phyloP scores from a whole-genome alignment of 768 basidiomycete species.

The Suillus fuscotomentosus region DNA sequence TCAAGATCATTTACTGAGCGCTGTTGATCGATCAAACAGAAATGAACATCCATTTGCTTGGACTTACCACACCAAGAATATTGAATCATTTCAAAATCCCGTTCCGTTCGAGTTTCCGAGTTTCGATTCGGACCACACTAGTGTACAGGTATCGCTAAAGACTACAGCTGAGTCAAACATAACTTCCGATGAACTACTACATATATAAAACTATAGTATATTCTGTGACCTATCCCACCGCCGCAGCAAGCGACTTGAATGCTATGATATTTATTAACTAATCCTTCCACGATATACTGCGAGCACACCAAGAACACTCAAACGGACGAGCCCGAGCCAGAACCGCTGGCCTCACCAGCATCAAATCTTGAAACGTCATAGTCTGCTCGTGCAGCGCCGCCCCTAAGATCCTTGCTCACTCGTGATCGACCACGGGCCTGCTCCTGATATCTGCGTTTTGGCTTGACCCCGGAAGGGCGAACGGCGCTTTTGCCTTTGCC shows the following conservation, averaged over 20 bases:
- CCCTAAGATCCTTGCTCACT: slow-evolving; percentile 40
- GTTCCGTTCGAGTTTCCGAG: too few relatives aligned
- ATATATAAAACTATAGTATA: not conserved
- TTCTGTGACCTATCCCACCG: not conserved
- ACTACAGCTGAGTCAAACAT: not conserved
- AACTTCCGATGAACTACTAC: too few relatives aligned
- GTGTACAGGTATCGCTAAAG: not conserved
- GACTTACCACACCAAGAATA: too few relatives aligned
- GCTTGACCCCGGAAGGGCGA: not conserved
- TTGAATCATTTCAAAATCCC: too few relatives aligned
- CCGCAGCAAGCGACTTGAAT: not conserved
- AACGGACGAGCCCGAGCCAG: not conserved
- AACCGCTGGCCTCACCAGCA: slow-evolving; percentile 10
- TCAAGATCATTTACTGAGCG: too few relatives aligned
- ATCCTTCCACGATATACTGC: not conserved
- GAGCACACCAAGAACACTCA: not conserved
- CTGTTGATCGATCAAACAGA: too few relatives aligned
- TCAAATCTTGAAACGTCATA: slow-evolving; percentile 17
- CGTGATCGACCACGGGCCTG: slow-evolving; percentile 27
- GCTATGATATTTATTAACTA: not conserved
- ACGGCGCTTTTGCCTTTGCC: slow-evolving; percentile 6
- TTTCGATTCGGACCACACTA: too few relatives aligned
- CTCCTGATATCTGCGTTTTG: slow-evolving; percentile 15
- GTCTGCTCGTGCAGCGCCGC: slow-evolving; percentile 24
- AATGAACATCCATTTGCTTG: too few relatives aligned